Evolutionary conservation across 345 rosid species (phyloP).

Genomic region (Raphanus raphanistrum): DNA sequence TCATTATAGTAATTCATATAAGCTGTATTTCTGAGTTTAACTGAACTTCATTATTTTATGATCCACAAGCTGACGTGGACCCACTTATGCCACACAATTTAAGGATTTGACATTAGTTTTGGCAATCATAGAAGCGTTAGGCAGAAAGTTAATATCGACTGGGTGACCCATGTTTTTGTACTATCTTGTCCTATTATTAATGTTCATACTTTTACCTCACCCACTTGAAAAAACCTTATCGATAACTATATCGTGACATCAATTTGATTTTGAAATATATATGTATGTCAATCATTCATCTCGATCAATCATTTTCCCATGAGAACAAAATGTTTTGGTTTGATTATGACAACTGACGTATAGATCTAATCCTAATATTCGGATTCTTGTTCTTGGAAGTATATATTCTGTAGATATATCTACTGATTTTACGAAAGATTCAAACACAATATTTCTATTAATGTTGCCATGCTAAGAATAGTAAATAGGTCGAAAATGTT

Average conservation of each 20-base stretch:
- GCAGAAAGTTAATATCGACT: constrained; percentile 23
- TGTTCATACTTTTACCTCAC: constrained; percentile 13
- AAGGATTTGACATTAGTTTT: constrained; percentile 28
- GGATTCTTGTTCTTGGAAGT: constrained; percentile 35
- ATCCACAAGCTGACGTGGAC: constrained; percentile 24
- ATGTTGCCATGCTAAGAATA: neutral
- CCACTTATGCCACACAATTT: constrained; percentile 26
- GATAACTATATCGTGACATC: constrained; percentile 12
- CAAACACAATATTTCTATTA: neutral
- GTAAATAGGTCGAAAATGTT: neutral
- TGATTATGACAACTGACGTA: constrained; percentile 30
- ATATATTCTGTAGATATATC: neutral
- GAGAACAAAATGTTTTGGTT: constrained; percentile 22
- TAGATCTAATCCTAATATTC: constrained; percentile 7
- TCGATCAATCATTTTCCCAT: constrained; percentile 16
- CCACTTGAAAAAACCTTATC: constrained; percentile 20
- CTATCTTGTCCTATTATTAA: constrained; percentile 30
- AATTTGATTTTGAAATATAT: constrained; percentile 18
- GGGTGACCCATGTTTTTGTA: constrained; percentile 34
- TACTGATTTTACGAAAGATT: constrained; percentile 1
- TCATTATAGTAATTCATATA: neutral
- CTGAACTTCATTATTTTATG: neutral
- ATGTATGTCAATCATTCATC: constrained; percentile 19
- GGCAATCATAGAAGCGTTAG: constrained; percentile 23
- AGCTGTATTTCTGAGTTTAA: neutral